These are phyloP conservation scores for Galerina marginata DNA, from an alignment of 768 basidiomycete species.

Conservation along the genomic window DNA sequence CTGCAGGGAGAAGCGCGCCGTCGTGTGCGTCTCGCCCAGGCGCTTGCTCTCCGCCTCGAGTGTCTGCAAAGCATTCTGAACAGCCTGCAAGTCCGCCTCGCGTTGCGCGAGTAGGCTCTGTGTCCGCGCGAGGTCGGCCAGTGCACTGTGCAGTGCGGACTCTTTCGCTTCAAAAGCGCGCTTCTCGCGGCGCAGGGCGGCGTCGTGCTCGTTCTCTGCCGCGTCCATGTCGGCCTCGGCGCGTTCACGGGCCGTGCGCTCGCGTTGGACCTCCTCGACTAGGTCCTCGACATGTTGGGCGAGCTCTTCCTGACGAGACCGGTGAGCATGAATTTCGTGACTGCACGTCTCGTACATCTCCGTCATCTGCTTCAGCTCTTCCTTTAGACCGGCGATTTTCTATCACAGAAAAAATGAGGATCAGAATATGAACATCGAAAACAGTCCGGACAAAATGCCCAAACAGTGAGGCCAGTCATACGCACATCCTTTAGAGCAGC, in stretches of 20 bases:
- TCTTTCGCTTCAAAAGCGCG: slow-evolving; percentile 75
- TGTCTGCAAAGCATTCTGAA: slow-evolving; percentile 73
- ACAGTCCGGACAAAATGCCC: background rate
- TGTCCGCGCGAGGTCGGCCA: slow-evolving; percentile 65
- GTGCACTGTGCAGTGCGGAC: slow-evolving; percentile 64
- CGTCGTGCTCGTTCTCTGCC: slow-evolving; percentile 69
- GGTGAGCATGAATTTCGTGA: slow-evolving; percentile 69
- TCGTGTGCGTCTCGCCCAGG: slow-evolving; percentile 83
- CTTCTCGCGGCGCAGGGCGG: slow-evolving; percentile 60
- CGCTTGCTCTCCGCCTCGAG: slow-evolving; percentile 80
- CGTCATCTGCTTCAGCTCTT: slow-evolving; percentile 67
- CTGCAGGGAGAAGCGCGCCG: slow-evolving; percentile 84
- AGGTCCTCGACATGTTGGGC: slow-evolving; percentile 76
- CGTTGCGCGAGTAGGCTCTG: slow-evolving; percentile 72
- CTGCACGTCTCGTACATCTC: slow-evolving; percentile 68
- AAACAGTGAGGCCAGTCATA: background rate
- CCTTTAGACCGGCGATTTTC: slow-evolving; percentile 73
- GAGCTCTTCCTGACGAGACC: slow-evolving; percentile 77
- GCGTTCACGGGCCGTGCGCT: slow-evolving; percentile 60
- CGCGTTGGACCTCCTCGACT: slow-evolving; percentile 62
- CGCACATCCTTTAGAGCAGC: slow-evolving; percentile 82
- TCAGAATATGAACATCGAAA: background rate
- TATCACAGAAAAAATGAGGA: slow-evolving; percentile 32
- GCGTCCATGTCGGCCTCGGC: slow-evolving; percentile 58
- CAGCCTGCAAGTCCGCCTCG: slow-evolving; percentile 73